Base-by-base conservation (phyloP, 257 asterid species). In the Gentiana macrophylla region DNA sequence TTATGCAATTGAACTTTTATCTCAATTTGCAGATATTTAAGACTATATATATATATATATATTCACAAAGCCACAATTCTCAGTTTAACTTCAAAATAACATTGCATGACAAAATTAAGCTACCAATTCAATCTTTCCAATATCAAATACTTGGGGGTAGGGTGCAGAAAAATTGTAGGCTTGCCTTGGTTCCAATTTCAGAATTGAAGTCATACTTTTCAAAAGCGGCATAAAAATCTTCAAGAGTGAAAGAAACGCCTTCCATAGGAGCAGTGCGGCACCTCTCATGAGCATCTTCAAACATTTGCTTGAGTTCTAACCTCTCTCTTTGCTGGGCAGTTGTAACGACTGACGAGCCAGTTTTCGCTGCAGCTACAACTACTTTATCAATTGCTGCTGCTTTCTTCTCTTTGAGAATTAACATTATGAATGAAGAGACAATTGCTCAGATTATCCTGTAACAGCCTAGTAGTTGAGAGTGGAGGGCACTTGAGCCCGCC, bases 181-280 rank as follows among this genome's bases (percentile, higher is more conserved):
- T 43, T 35, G 85, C 98, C 97, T 73, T 81, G 69, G 85, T 74
- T 10, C 98, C 98, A 65, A 92, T 67, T 76, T 92, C 98, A 0
- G 87, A 88, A 56, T 80, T 79, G 79, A 74, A 85, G 71, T 85
- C 98, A 56, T 88, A 85, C 73, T 88, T 85, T 2, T 85, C 94
- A 46, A 88, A 64, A 49, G 94, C 84, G 13, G 68, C 45, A 12
- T 81, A 81, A 62, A 92, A 88, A 63, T 87, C 95, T 0, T 88
- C 97, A 35, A 77, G 9, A 53, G 86, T 83, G 80, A 92, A 92
- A 50, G 96, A 41, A 15, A 88, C 94, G 24, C 94, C 94, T 61
- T 85, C 94, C 84, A 79, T 69, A 36, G 98, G 98, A 51, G 71
- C 55, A 7, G 81, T 85, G 3, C 89, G 78, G 73, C 97, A 92